These are phyloP conservation scores for Camelina neglecta DNA, from an alignment of 345 rosid species.

Conservation along the genomic window DNA sequence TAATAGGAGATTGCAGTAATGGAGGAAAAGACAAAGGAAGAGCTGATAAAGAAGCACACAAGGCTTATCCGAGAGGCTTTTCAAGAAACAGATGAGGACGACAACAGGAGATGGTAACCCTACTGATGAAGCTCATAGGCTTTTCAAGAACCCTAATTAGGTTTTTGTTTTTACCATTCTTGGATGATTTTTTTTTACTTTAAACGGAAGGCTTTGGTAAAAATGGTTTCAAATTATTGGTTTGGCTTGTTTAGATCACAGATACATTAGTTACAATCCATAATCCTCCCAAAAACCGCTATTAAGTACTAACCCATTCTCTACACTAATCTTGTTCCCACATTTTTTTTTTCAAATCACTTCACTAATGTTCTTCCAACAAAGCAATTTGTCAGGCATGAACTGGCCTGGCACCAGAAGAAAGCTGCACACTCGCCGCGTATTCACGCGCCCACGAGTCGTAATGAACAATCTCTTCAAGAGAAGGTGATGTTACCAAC, in stretches of 20 bases:
- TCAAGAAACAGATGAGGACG: no score
- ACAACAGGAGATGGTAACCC: neutral
- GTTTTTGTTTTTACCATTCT: no score
- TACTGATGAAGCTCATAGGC: neutral
- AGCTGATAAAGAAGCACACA: no score
- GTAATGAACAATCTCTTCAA: conserved; percentile 86
- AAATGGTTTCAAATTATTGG: conserved; percentile 13
- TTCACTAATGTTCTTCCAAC: conserved; percentile 13
- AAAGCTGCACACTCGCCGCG: conserved; percentile 56
- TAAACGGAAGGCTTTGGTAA: neutral
- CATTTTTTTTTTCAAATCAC: neutral
- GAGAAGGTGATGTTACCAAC: conserved; percentile 69
- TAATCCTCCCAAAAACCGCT: conserved; percentile 32
- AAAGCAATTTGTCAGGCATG: conserved; percentile 29
- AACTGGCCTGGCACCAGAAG: conserved; percentile 59
- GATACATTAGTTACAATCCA: conserved; percentile 24
- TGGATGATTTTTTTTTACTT: no score
- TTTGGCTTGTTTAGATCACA: conserved; percentile 32
- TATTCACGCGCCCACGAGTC: conserved; percentile 93
- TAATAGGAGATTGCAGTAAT: no score
- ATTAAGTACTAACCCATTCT: neutral
- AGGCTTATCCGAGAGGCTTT: no score
- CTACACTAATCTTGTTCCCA: conserved; percentile 7
- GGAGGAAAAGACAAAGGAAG: no score
- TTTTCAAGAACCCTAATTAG: neutral